phyloP scores from a whole-genome alignment of 2,329 filamentous ascomycete genomes.

The Microcyclospora pomicola region DNA sequence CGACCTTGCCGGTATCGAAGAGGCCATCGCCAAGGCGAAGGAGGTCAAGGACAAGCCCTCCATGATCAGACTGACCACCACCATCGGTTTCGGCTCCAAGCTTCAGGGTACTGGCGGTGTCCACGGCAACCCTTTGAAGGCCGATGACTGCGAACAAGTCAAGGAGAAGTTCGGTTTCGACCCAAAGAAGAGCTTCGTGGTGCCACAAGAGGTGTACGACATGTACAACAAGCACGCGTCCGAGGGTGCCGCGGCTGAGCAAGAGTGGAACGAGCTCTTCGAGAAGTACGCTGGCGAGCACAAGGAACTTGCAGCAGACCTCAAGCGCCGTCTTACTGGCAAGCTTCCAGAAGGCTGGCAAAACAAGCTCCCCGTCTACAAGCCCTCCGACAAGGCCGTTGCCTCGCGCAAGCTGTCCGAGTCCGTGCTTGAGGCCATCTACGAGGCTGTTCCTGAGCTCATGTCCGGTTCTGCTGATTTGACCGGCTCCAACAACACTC shows the following conservation, averaged over 20 bases:
- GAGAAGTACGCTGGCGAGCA: conserved; percentile 70
- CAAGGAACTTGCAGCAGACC: conserved; percentile 66
- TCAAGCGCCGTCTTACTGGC: conserved; percentile 63
- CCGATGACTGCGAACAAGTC: conserved; percentile 82
- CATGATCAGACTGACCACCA: conserved; percentile 92
- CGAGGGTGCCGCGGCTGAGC: conserved; percentile 75
- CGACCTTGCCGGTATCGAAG: conserved; percentile 78
- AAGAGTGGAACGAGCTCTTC: conserved; percentile 91
- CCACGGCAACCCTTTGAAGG: conserved; percentile 91
- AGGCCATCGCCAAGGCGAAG: conserved; percentile 72
- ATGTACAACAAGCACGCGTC: conserved; percentile 71
- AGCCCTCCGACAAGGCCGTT: conserved; percentile 65
- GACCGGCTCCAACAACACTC: conserved; percentile 96
- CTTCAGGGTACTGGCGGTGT: conserved; percentile 89
- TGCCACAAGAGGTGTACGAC: conserved; percentile 91
- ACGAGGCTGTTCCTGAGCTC: conserved; percentile 72
- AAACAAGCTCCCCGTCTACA: conserved; percentile 84
- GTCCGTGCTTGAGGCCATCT: conserved; percentile 77
- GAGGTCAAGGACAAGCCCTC: conserved; percentile 90
- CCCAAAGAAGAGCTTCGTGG: conserved; percentile 81
- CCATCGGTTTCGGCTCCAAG: conserved; percentile 90
- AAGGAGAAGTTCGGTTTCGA: conserved; percentile 96
- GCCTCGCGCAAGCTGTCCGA: conserved; percentile 96
- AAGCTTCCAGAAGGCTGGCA: conserved; percentile 94
- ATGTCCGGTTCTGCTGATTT: conserved; percentile 93